Conservation (phyloP, 495 filamentous ascomycete genomes). For the Antarctomyces pellizariae region DNA sequence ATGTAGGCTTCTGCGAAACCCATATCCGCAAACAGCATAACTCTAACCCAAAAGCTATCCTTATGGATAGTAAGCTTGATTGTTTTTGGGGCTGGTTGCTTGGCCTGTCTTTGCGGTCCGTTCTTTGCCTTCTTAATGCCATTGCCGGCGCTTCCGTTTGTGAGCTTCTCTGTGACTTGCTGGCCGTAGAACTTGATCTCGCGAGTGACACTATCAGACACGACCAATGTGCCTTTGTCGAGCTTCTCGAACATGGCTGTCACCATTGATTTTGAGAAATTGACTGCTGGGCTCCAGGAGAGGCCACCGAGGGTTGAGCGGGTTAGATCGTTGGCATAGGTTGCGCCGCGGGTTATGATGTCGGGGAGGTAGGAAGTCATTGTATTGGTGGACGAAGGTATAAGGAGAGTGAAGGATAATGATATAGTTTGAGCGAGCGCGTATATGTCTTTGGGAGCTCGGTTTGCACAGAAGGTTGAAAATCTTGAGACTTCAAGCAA, state of each 20-base stretch:
- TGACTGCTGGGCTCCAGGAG: slow-evolving; percentile 17
- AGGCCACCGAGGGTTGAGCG: slow-evolving; percentile 16
- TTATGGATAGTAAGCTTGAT: slow-evolving; percentile 29
- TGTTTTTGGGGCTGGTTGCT: slow-evolving; percentile 1
- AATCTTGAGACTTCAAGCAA: too few relatives aligned
- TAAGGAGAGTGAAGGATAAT: too few relatives aligned
- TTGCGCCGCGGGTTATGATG: slow-evolving; percentile 4
- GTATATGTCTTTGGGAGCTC: too few relatives aligned
- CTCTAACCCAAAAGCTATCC: slow-evolving; percentile 39
- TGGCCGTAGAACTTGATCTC: slow-evolving; percentile 8
- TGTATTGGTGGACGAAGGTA: too few relatives aligned
- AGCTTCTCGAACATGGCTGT: slow-evolving; percentile 20
- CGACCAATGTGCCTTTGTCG: slow-evolving; percentile 18
- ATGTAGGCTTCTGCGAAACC: slow-evolving; percentile 54
- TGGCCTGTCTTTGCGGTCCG: slow-evolving; percentile 1
- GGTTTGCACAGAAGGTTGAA: too few relatives aligned
- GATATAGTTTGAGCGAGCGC: too few relatives aligned
- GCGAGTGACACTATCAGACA: slow-evolving; percentile 18
- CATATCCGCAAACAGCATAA: slow-evolving; percentile 45
- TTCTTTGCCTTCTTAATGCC: slow-evolving; percentile 9
- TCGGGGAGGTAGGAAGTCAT: slow-evolving; percentile 10
- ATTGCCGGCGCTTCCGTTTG: slow-evolving; percentile 10
- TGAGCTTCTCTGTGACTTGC: slow-evolving; percentile 7
- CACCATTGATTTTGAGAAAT: slow-evolving; percentile 17
- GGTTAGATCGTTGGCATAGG: slow-evolving; percentile 10